Evolutionary conservation across 1,284 basidiomycete genomes (phyloP).

Genomic region (Butyriboletus appendiculatus): DNA sequence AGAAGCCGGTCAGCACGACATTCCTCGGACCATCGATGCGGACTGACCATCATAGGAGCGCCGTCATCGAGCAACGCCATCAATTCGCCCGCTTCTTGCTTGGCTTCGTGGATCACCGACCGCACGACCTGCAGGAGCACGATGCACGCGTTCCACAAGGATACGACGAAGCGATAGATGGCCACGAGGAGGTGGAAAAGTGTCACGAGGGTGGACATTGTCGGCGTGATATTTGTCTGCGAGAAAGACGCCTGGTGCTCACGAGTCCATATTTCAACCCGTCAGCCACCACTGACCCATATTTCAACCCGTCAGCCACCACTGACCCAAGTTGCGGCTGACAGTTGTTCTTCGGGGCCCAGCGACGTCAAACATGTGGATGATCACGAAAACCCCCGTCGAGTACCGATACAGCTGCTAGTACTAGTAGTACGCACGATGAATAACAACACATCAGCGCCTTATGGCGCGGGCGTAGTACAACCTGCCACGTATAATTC

Average conservation of each 20-base stretch:
- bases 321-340: not conserved
- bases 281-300: constrained; percentile 10
- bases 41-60: constrained; percentile 15
- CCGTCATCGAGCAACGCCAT: constrained; percentile 16
- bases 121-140: constrained; percentile 14
- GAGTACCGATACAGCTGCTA: constrained; percentile 7
- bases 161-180: constrained; percentile 2
- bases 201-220: constrained; percentile 8
- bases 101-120: constrained; percentile 15
- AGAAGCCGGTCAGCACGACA: not conserved
- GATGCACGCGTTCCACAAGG: constrained; percentile 16
- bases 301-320: constrained; percentile 15
- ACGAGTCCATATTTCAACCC: constrained; percentile 2
- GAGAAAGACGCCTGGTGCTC: not conserved
- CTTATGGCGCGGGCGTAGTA: not conserved
- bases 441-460: not conserved
- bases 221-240: not conserved
- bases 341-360: not conserved
- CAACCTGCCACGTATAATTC: not conserved
- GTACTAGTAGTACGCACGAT: not conserved
- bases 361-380: not conserved
- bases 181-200: constrained; percentile 4
- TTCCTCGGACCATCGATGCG: not conserved
- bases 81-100: constrained; percentile 19
- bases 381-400: not conserved